Percentiles rank a stretch among this genome's conserved stretches.
These are phyloP conservation scores for Mucor sp. DNA, from an alignment of 371 early-diverging fungal species.

Conservation along the genomic window DNA sequence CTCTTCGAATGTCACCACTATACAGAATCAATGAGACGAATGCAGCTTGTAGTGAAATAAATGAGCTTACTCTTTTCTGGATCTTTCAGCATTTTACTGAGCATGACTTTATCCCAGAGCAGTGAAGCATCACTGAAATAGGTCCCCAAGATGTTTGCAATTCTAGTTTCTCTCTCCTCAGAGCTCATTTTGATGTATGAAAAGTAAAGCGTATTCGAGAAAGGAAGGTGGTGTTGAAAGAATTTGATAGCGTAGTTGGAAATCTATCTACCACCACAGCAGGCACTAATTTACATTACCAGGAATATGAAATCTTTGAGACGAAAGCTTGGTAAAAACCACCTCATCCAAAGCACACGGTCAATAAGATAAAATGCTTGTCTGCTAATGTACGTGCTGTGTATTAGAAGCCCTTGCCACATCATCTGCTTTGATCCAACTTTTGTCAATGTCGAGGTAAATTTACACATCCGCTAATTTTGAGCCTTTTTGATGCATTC, in stretches of 20 bases:
- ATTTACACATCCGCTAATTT: background rate
- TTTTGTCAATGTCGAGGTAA: too few relatives aligned
- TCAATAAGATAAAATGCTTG: too few relatives aligned
- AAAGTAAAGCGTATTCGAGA: background rate
- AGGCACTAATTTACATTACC: too few relatives aligned
- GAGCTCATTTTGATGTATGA: background rate
- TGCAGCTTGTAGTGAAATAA: too few relatives aligned
- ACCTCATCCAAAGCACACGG: too few relatives aligned
- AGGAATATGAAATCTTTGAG: too few relatives aligned
- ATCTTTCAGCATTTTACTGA: conserved; percentile 24
- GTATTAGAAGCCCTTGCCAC: too few relatives aligned
- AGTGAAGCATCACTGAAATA: conserved; percentile 50
- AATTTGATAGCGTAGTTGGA: background rate
- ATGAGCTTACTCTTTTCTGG: conserved; percentile 32
- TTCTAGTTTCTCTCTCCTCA: conserved; percentile 7
- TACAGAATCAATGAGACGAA: background rate
- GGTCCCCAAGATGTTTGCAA: conserved; percentile 36
- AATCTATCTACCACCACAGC: background rate
- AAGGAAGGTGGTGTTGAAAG: background rate
- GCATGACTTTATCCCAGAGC: conserved; percentile 43
- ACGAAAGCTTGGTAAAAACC: too few relatives aligned
- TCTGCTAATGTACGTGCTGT: too few relatives aligned
- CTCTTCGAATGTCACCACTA: conserved; percentile 31
- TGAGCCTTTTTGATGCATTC: background rate
- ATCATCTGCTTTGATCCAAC: too few relatives aligned